Conservation (phyloP, 2,329 filamentous ascomycete genomes). For the Cladophialophora exuberans region DNA sequence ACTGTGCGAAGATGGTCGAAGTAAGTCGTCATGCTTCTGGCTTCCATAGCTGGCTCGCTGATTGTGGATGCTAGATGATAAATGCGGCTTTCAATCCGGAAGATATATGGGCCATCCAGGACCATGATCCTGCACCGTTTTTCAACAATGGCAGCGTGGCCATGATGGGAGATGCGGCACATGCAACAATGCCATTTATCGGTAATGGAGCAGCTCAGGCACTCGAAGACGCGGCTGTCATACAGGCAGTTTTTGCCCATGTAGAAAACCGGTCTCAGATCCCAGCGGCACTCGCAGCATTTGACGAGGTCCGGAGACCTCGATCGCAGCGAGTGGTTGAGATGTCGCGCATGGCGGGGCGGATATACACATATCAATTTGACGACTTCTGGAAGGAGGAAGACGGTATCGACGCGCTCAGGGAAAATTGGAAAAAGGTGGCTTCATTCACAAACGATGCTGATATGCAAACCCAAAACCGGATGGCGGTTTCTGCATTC, state of each 20-base stretch:
- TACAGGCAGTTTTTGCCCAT: slow-evolving; percentile 4
- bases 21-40: neutral
- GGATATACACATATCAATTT: slow-evolving; percentile 4
- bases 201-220: slow-evolving; percentile 10
- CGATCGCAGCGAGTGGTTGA: neutral
- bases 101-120: neutral
- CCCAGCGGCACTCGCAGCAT: neutral
- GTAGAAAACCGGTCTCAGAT: neutral
- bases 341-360: neutral
- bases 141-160: slow-evolving; percentile 3
- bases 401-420: neutral
- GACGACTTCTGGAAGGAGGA: neutral
- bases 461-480: slow-evolving; percentile 1
- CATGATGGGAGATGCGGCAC: slow-evolving; percentile 9
- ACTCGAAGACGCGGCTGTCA: slow-evolving; percentile 2
- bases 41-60: neutral
- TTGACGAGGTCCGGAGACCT: slow-evolving; percentile 1
- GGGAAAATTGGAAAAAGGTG: slow-evolving; percentile 6
- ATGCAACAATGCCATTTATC: slow-evolving; percentile 5
- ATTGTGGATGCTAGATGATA: neutral
- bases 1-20: slow-evolving; percentile 6
- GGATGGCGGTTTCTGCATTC: slow-evolving; percentile 1
- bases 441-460: slow-evolving; percentile 6
- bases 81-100: neutral
- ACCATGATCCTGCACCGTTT: neutral